phyloP scores from a whole-genome alignment of 805 yeast genomes.

The Lipomyces orientalis region DNA sequence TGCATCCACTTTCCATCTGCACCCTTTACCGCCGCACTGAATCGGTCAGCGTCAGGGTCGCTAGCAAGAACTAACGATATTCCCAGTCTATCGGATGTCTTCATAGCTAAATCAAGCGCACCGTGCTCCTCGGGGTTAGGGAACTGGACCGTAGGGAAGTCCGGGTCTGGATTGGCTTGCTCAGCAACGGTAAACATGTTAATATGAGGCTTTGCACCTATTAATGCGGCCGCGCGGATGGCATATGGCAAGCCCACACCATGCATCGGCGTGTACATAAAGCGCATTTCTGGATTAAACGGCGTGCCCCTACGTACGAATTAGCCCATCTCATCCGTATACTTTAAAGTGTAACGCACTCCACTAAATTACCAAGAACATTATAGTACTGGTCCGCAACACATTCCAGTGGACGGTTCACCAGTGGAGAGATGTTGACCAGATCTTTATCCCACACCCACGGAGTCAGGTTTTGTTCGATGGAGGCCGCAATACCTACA shows the following conservation, averaged over 20 bases:
- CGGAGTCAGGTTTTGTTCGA: slow-evolving; percentile 66
- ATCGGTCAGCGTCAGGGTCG: slow-evolving; percentile 97
- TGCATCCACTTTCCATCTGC: slow-evolving; percentile 66
- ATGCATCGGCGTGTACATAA: slow-evolving; percentile 93
- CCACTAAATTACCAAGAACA: slow-evolving; percentile 15
- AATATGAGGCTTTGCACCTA: slow-evolving; percentile 47
- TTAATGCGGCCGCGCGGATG: slow-evolving; percentile 48
- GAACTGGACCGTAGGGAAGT: slow-evolving; percentile 80
- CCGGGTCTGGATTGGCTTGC: slow-evolving; percentile 82
- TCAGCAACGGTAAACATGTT: slow-evolving; percentile 55
- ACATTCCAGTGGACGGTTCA: slow-evolving; percentile 27
- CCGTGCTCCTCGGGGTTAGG: slow-evolving; percentile 98
- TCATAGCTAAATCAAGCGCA: slow-evolving; percentile 76
- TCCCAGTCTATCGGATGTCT: slow-evolving; percentile 59
- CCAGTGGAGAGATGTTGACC: slow-evolving; percentile 31
- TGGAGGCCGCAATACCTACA: slow-evolving; percentile 66
- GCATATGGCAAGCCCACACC: slow-evolving; percentile 85
- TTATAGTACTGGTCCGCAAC: slow-evolving; percentile 27
- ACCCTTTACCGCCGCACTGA: slow-evolving; percentile 74
- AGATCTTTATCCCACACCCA: slow-evolving; percentile 55
- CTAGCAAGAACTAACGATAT: slow-evolving; percentile 74
- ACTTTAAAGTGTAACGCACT: neutral
- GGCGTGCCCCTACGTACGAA: slow-evolving; percentile 38
- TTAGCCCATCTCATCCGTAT: neutral
- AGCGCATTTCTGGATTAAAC: slow-evolving; percentile 46